Percentiles rank a stretch among this genome's conserved stretches.
phyloP scores from a whole-genome alignment of 768 basidiomycete genomes.

The Guyanaporus albipodus region DNA sequence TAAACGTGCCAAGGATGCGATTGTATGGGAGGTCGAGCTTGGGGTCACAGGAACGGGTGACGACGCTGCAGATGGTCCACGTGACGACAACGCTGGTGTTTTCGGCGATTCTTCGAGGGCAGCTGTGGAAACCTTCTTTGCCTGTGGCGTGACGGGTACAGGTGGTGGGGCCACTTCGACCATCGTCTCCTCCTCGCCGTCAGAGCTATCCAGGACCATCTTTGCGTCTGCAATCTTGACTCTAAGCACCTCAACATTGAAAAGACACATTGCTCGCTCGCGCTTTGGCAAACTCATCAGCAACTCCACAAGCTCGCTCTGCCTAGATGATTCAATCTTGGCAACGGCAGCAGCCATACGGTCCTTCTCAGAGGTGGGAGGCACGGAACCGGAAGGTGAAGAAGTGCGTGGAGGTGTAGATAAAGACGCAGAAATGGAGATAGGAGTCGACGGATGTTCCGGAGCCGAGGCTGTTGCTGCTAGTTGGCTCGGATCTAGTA shows the following conservation, averaged over 20 bases:
- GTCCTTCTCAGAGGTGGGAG: slow-evolving; percentile 68
- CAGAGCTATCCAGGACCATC: slow-evolving; percentile 72
- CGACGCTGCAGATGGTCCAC: slow-evolving; percentile 66
- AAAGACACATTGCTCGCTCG: slow-evolving; percentile 87
- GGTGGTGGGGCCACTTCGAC: slow-evolving; percentile 29
- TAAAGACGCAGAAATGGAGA: slow-evolving; percentile 71
- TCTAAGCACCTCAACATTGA: slow-evolving; percentile 77
- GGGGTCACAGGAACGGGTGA: slow-evolving; percentile 69
- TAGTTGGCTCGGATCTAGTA: slow-evolving; percentile 58
- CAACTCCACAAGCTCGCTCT: slow-evolving; percentile 67
- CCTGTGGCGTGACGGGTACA: slow-evolving; percentile 56
- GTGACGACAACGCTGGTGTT: slow-evolving; percentile 74
- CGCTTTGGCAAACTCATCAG: slow-evolving; percentile 85
- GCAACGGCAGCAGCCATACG: slow-evolving; percentile 65
- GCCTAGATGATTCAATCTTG: slow-evolving; percentile 57
- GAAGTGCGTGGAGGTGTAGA: slow-evolving; percentile 82
- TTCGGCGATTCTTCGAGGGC: slow-evolving; percentile 51
- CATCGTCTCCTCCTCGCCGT: slow-evolving; percentile 45
- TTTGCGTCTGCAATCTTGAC: slow-evolving; percentile 80
- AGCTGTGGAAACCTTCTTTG: slow-evolving; percentile 47
- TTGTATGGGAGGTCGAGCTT: slow-evolving; percentile 47
- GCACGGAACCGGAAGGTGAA: slow-evolving; percentile 62
- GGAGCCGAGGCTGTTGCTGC: slow-evolving; percentile 84
- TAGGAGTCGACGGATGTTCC: slow-evolving; percentile 83
- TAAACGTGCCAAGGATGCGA: slow-evolving; percentile 66